phyloP scores from a whole-genome alignment of 768 basidiomycete species.

The Amanita subjunquillea region DNA sequence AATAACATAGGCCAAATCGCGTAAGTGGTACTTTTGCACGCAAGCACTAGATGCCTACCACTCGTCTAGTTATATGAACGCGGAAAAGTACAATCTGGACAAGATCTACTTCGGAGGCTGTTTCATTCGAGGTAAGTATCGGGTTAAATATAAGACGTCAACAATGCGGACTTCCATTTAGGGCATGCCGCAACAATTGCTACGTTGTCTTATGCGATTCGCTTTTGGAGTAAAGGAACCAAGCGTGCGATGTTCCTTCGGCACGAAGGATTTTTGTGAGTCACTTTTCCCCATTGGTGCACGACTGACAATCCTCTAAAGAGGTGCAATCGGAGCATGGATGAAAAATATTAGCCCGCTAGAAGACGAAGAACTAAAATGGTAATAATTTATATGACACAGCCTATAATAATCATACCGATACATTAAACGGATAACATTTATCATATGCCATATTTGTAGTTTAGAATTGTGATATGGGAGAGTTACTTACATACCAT shows the following conservation, averaged over 20 bases:
- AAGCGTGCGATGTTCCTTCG: slow-evolving; percentile 94
- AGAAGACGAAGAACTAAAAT: slow-evolving; percentile 11
- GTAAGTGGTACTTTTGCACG: slow-evolving; percentile 41
- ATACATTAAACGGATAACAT: neutral
- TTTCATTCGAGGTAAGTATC: slow-evolving; percentile 81
- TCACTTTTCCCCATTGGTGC: slow-evolving; percentile 13
- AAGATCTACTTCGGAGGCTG: slow-evolving; percentile 99
- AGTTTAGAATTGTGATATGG: neutral
- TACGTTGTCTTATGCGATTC: slow-evolving; percentile 95
- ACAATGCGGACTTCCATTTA: slow-evolving; percentile 20
- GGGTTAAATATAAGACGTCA: slow-evolving; percentile 1
- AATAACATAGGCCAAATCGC: slow-evolving; percentile 99
- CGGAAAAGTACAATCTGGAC: slow-evolving; percentile 94
- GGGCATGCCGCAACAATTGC: slow-evolving; percentile 96
- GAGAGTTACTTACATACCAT: neutral
- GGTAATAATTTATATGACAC: neutral
- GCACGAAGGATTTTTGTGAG: slow-evolving; percentile 96
- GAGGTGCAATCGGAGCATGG: slow-evolving; percentile 95
- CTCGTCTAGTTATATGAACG: slow-evolving; percentile 86
- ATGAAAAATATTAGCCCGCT: slow-evolving; percentile 82
- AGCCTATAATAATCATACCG: neutral
- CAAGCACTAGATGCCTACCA: neutral
- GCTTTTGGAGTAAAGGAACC: slow-evolving; percentile 98
- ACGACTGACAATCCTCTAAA: slow-evolving; percentile 19
- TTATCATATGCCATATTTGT: neutral